phyloP scores from a whole-genome alignment of 345 rosid species.

The Linum tenue region DNA sequence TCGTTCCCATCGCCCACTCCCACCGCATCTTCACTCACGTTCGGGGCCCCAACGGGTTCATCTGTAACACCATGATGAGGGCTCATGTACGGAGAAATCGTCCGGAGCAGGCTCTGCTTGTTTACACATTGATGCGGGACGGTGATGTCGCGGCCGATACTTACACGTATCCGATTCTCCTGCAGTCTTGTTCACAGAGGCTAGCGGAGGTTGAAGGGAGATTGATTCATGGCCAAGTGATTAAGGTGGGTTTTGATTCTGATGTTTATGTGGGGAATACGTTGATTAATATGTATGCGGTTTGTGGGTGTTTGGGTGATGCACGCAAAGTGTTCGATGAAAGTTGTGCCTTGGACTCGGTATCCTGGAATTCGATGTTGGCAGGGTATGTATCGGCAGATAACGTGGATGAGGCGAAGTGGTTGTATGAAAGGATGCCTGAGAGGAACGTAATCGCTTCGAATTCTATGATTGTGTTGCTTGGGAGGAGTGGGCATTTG shows the following conservation, averaged over 20 bases:
- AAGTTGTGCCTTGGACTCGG: conserved; percentile 37
- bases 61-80: conserved; percentile 46
- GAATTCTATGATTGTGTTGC: conserved; percentile 53
- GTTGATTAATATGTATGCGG: conserved; percentile 39
- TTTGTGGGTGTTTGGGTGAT: conserved; percentile 27
- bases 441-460: conserved; percentile 41
- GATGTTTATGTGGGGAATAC: conserved; percentile 48
- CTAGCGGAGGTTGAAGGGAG: conserved; percentile 33
- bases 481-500: conserved; percentile 35
- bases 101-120: conserved; percentile 22
- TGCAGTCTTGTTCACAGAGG: conserved; percentile 37
- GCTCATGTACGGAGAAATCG: conserved; percentile 24
- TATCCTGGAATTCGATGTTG: conserved; percentile 55
- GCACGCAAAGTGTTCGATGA: conserved; percentile 42
- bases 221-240: conserved; percentile 35
- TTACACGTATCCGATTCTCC: conserved; percentile 40
- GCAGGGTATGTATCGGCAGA: conserved; percentile 40
- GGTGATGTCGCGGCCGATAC: conserved; percentile 28
- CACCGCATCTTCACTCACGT: conserved; percentile 26
- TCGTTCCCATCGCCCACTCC: conserved; percentile 25
- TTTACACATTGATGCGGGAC: conserved; percentile 40
- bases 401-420: conserved; percentile 36
- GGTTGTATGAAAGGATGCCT: conserved; percentile 36
- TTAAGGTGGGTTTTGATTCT: conserved; percentile 32
- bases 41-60: conserved; percentile 38